These are phyloP conservation scores for Vigna reflexopilosa DNA, from an alignment of 306 rosid species.

Conservation along the genomic window DNA sequence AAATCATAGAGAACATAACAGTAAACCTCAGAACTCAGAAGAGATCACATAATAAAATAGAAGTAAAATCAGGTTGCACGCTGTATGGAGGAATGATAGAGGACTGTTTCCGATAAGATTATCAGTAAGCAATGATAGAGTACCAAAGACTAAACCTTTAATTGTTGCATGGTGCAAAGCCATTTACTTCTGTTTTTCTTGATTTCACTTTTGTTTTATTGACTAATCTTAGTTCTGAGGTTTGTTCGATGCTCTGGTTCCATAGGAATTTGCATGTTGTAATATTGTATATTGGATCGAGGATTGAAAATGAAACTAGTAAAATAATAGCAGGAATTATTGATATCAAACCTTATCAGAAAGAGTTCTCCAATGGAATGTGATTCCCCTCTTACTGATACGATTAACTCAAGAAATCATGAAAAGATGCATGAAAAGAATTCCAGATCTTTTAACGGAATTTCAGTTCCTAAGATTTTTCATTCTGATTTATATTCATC, in stretches of 20 bases:
- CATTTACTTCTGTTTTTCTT: neutral
- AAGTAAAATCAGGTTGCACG: neutral
- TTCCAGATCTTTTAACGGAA: neutral
- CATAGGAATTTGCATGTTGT: too few species aligned
- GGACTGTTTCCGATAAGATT: neutral
- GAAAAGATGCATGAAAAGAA: neutral
- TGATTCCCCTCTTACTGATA: neutral
- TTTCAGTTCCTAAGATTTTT: neutral
- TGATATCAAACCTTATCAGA: too few species aligned
- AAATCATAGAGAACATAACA: too few species aligned
- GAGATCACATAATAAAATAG: neutral
- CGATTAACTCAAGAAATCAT: neutral
- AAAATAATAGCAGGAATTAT: too few species aligned
- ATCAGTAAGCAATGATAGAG: neutral
- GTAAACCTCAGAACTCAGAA: neutral
- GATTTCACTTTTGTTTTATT: neutral
- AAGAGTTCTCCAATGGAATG: neutral
- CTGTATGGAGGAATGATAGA: neutral
- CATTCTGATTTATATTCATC: neutral
- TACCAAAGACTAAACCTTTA: neutral
- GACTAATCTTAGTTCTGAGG: neutral
- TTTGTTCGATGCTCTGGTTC: too few species aligned
- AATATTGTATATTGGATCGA: too few species aligned
- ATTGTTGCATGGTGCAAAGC: neutral
- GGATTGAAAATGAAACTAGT: too few species aligned